phyloP scores from a whole-genome alignment of 495 filamentous ascomycete genomes.

The Annulohypoxylon bovei region DNA sequence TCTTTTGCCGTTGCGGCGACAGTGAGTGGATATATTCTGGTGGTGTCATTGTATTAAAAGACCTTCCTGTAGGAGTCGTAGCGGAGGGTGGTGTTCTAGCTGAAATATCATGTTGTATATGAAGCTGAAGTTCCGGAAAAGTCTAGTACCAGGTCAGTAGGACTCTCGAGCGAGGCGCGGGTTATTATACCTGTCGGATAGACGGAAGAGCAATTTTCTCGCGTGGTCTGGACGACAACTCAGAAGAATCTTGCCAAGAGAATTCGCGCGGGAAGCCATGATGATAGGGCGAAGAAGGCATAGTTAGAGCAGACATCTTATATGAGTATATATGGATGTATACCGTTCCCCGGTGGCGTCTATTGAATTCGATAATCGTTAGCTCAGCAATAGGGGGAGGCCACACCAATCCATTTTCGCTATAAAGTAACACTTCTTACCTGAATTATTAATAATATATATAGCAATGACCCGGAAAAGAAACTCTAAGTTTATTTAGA shows the following conservation, averaged over 20 bases:
- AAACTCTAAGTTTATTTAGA: not conserved
- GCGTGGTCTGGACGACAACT: constrained; percentile 29
- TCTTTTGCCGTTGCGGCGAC: constrained; percentile 49
- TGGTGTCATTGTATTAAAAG: constrained; percentile 32
- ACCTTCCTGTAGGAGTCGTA: constrained; percentile 38
- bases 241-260: constrained; percentile 42
- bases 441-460: not conserved
- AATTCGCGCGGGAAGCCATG: constrained; percentile 42
- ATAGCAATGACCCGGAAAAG: not conserved
- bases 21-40: constrained; percentile 52
- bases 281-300: constrained; percentile 43
- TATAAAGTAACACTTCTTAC: not conserved
- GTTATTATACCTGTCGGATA: constrained; percentile 53
- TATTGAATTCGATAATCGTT: not conserved
- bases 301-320: constrained; percentile 51
- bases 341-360: not conserved
- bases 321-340: not conserved
- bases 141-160: constrained; percentile 45
- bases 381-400: not conserved
- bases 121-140: constrained; percentile 49
- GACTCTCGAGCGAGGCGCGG: not conserved
- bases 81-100: constrained; percentile 39
- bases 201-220: constrained; percentile 55
- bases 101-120: constrained; percentile 25
- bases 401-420: not conserved